phyloP scores from a whole-genome alignment of 495 filamentous ascomycete genomes.

The Aspergillus kassunensis region DNA sequence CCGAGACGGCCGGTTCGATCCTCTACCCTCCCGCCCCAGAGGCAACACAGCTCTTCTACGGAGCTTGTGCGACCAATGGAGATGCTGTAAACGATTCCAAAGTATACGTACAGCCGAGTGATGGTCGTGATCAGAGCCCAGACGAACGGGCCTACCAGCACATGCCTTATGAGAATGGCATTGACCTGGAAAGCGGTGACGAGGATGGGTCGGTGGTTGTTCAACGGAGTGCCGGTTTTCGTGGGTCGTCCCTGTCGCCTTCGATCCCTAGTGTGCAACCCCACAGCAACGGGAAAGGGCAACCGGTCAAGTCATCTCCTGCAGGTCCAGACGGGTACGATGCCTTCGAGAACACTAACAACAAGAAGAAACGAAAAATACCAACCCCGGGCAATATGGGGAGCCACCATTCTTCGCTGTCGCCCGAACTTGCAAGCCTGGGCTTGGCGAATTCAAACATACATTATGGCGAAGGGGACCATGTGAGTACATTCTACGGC shows the following conservation, averaged over 20 bases:
- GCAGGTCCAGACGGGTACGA: slow-evolving; percentile 80
- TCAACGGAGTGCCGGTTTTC: slow-evolving; percentile 42
- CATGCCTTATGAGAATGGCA: slow-evolving; percentile 35
- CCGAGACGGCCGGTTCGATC: slow-evolving; percentile 77
- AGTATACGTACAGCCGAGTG: slow-evolving; percentile 43
- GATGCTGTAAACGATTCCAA: slow-evolving; percentile 41
- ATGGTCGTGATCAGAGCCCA: slow-evolving; percentile 43
- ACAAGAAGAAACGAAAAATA: slow-evolving; percentile 99
- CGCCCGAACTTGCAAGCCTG: slow-evolving; percentile 60
- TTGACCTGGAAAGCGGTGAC: slow-evolving; percentile 44
- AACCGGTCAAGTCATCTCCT: slow-evolving; percentile 31
- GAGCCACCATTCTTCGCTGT: slow-evolving; percentile 58
- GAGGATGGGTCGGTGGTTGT: slow-evolving; percentile 45
- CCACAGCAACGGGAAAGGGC: slow-evolving; percentile 24
- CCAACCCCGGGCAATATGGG: slow-evolving; percentile 73
- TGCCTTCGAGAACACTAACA: slow-evolving; percentile 96
- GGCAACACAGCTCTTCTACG: slow-evolving; percentile 68
- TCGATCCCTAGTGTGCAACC: slow-evolving; percentile 28
- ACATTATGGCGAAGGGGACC: slow-evolving; percentile 40
- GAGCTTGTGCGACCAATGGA: slow-evolving; percentile 53
- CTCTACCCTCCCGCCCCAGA: slow-evolving; percentile 71
- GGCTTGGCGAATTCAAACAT: slow-evolving; percentile 46
- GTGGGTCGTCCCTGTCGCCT: slow-evolving; percentile 36
- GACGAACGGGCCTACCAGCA: slow-evolving; percentile 42
- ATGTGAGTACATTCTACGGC: slow-evolving; percentile 55